Percentiles rank a stretch among this genome's conserved stretches.
These are phyloP conservation scores for Chlamydomonas applanata DNA, from an alignment of 139 green algal species.

Conservation along the genomic window DNA sequence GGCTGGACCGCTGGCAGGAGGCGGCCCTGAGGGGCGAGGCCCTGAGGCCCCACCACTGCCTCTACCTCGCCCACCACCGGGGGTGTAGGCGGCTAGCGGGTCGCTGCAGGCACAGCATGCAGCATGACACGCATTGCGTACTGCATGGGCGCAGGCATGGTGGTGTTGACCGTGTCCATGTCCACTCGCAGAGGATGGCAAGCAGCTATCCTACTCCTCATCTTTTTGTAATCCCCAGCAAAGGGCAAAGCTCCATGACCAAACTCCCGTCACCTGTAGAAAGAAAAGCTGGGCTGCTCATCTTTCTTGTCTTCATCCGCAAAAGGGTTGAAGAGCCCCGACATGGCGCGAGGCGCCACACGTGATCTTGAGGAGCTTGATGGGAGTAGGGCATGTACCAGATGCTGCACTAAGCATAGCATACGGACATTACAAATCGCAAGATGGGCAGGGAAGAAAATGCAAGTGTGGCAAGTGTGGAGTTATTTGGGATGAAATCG, in stretches of 20 bases:
- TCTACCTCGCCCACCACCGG: not conserved
- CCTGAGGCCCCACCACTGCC: not conserved
- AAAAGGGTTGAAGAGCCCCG: slow-evolving; percentile 43
- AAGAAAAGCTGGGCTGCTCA: slow-evolving; percentile 15
- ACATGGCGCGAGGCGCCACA: too few species aligned
- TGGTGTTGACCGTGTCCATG: not conserved
- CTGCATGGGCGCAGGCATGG: not conserved
- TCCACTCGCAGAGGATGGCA: not conserved
- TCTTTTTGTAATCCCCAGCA: not conserved
- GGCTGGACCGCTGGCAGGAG: not conserved
- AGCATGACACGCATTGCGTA: not conserved
- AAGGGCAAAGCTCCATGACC: too few species aligned
- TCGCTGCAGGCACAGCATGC: slow-evolving; percentile 18
- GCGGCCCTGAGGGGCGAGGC: not conserved
- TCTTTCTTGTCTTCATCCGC: slow-evolving; percentile 24
- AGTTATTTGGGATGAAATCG: too few species aligned
- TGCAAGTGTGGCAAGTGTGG: too few species aligned
- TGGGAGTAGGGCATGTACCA: too few species aligned
- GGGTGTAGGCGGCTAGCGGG: slow-evolving; percentile 29
- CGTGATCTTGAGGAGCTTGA: too few species aligned
- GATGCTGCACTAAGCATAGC: too few species aligned
- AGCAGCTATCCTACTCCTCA: not conserved
- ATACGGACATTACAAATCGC: too few species aligned
- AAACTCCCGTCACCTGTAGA: slow-evolving; percentile 38
- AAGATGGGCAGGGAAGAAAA: too few species aligned